Evolutionary conservation across 495 filamentous ascomycete genomes (phyloP).

Genomic region (Niebla homalea): DNA sequence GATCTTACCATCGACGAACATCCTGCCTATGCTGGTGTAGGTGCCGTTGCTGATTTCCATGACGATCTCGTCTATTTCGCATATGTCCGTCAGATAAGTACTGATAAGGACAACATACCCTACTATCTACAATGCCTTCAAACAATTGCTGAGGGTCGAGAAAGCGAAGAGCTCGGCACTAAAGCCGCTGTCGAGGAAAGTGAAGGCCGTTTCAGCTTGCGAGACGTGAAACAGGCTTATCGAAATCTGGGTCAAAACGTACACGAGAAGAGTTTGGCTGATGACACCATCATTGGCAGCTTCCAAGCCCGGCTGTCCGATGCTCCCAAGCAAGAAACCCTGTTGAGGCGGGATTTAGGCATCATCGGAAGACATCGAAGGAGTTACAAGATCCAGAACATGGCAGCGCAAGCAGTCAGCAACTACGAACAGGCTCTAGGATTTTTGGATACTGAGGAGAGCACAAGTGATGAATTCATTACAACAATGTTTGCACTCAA

Average conservation of each 20-base stretch:
- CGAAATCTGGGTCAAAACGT: conserved; percentile 35
- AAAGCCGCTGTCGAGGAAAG: conserved; percentile 29
- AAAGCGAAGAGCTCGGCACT: conserved; percentile 27
- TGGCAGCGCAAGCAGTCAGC: conserved; percentile 43
- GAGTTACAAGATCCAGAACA: conserved; percentile 40
- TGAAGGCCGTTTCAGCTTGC: conserved; percentile 24
- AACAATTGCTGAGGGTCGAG: conserved; percentile 25
- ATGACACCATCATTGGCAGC: conserved; percentile 43
- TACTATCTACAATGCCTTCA: conserved; percentile 39
- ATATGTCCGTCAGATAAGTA: conserved; percentile 26
- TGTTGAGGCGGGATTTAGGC: conserved; percentile 39
- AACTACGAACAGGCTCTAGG: conserved; percentile 48
- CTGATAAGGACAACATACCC: conserved; percentile 24
- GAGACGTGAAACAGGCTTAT: conserved; percentile 35
- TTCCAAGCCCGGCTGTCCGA: conserved; percentile 42
- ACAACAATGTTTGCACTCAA: conserved; percentile 45
- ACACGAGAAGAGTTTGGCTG: conserved; percentile 27
- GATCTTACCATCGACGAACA: conserved; percentile 17
- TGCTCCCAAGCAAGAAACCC: conserved; percentile 29
- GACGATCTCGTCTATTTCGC: conserved; percentile 39
- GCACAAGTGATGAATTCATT: conserved; percentile 46
- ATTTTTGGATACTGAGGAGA: conserved; percentile 39
- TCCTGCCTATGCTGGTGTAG: conserved; percentile 32
- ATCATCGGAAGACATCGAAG: conserved; percentile 39
- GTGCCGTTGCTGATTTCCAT: conserved; percentile 33